Conservation (phyloP, 176 grass and related monocot species). For the Oryza meyeriana region DNA sequence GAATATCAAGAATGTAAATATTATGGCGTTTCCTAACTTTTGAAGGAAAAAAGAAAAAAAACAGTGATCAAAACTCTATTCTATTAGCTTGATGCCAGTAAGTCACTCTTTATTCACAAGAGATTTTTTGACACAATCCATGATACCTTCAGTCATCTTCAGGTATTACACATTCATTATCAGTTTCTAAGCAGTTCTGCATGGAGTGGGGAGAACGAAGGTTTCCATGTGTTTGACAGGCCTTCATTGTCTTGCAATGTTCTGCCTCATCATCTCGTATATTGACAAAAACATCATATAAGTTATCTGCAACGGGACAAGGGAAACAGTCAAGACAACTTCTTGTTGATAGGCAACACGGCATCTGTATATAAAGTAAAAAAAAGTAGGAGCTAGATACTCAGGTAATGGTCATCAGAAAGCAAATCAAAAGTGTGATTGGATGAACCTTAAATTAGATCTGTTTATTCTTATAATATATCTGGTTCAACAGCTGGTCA, state of each 20-base stretch:
- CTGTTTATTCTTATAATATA: neutral
- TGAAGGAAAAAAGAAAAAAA: neutral
- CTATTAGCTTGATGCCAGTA: neutral
- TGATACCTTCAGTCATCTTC: conserved; percentile 47
- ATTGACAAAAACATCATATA: conserved; percentile 89
- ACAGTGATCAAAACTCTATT: neutral
- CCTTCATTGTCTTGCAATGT: conserved; percentile 93
- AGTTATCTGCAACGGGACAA: conserved; percentile 51
- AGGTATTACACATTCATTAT: conserved; percentile 6
- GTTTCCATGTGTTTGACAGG: conserved; percentile 77
- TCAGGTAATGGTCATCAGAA: neutral
- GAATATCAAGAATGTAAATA: neutral
- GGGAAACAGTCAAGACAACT: conserved; percentile 2
- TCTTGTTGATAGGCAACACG: neutral
- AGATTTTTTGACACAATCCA: conserved; percentile 45
- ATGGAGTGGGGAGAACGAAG: conserved; percentile 73
- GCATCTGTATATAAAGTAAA: neutral
- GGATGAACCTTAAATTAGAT: neutral
- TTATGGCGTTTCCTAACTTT: neutral
- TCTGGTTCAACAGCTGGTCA: neutral
- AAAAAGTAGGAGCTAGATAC: neutral
- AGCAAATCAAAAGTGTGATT: neutral
- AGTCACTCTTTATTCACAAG: conserved; percentile 10
- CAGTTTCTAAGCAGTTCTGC: conserved; percentile 30
- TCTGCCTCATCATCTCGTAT: conserved; percentile 80